Percentiles rank a stretch among this genome's conserved stretches.
phyloP scores from a whole-genome alignment of 1,284 basidiomycete genomes.

The Pseudozyma pruni region DNA sequence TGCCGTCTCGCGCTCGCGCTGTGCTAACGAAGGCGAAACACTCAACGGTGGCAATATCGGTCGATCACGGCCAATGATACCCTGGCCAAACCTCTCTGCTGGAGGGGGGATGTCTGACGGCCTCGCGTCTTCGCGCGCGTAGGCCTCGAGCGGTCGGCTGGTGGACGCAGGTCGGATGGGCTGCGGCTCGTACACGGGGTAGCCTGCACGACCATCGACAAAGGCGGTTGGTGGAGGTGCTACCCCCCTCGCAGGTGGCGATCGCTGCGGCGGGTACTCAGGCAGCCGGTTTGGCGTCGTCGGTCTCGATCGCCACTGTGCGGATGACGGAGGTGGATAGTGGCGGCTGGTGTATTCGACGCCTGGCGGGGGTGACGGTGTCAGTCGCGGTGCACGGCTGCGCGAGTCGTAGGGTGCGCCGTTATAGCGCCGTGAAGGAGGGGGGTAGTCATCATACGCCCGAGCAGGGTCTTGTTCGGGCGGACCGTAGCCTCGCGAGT shows the following conservation, averaged over 20 bases:
- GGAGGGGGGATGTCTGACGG: too few relatives aligned
- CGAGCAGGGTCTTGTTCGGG: constrained; percentile 9
- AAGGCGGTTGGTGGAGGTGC: constrained; percentile 17
- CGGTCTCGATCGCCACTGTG: constrained; percentile 21
- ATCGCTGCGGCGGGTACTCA: constrained; percentile 6
- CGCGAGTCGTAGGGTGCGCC: constrained; percentile 18
- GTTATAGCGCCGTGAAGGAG: constrained; percentile 9
- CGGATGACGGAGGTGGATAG: constrained; percentile 3
- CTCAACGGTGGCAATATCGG: too few relatives aligned
- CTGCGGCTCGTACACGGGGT: background rate
- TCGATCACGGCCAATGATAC: too few relatives aligned
- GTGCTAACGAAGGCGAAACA: too few relatives aligned
- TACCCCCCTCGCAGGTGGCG: constrained; percentile 5
- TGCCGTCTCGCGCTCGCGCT: too few relatives aligned
- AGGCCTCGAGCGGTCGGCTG: too few relatives aligned
- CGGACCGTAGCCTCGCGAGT: constrained; percentile 12
- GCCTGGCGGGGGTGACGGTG: constrained; percentile 10
- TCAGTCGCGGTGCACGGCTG: background rate
- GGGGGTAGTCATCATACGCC: constrained; percentile 13
- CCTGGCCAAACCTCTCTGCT: too few relatives aligned
- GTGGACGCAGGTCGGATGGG: background rate
- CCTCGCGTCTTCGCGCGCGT: too few relatives aligned
- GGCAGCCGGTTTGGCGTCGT: constrained; percentile 14
- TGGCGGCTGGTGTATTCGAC: constrained; percentile 7
- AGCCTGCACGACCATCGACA: constrained; percentile 5